Evolutionary conservation across 768 basidiomycete genomes (phyloP), one percentile per base, ranked within the genome.

Genomic region (Fomitopsis pulvina): DNA sequence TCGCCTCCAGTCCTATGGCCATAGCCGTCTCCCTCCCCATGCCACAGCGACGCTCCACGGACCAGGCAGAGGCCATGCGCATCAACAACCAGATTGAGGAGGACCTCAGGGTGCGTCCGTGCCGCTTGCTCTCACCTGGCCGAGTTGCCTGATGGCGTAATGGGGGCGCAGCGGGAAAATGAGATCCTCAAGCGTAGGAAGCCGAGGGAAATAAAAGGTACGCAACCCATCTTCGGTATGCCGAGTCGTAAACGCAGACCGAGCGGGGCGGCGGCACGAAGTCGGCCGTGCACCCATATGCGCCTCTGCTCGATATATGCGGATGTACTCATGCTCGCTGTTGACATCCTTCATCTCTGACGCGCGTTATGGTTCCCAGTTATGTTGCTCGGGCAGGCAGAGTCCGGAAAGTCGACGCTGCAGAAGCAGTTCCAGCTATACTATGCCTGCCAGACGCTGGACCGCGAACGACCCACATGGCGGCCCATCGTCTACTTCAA

Each of bases 371-470:
- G 24, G 11, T 5, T 4, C 28, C 12, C 51, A 65, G 63, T 65
- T 3, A 63, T 65, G 59, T 57, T 65, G 18, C 61, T 68, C 25
- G 67, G 67, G 2, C 67, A 68, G 46, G 67, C 67, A 22, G 67
- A 67, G 50, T 63, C 61, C 8, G 87, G 87, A 30, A 92, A 92
- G 66, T 88, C 87, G 2, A 91, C 89, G 2, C 73, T 91, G 11
- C 85, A 85, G 60, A 90, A 90, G 60, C 87, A 91, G 64, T 87
- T 91, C 60, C 87, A 91, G 60, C 73, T 90, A 0, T 84, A 81
- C 66, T 88, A 89, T 59, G 81, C 87, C 7, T 81, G 65, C 7
- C 56, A 59, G 43, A 60, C 63, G 22, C 58, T 73, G 45, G 72
- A 72, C 52, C 54, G 56, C 24, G 71, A 74, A 53, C 66, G 69